These are phyloP conservation scores for Talaromyces liani DNA, from an alignment of 495 filamentous ascomycete genomes.

Conservation along the genomic window DNA sequence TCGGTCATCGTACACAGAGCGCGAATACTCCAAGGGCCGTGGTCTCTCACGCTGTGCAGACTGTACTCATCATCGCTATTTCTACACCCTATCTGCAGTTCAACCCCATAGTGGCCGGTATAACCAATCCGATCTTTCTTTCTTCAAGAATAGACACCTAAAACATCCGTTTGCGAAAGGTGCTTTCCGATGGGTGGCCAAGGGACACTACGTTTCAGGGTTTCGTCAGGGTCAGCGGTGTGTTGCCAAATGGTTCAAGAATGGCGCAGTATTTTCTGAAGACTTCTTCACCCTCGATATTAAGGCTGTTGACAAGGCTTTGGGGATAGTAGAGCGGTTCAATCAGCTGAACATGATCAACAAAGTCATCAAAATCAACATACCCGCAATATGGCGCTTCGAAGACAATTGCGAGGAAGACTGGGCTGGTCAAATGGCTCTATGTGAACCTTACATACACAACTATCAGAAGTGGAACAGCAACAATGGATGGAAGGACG, in stretches of 20 bases:
- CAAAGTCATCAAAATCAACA: conserved; percentile 1
- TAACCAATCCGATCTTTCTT: neutral
- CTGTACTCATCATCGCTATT: neutral
- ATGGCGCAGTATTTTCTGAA: neutral
- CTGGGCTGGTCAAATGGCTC: neutral
- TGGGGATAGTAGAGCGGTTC: neutral
- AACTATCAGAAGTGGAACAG: neutral
- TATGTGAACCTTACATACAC: neutral
- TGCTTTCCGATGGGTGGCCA: neutral
- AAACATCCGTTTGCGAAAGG: neutral
- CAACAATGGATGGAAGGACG: neutral
- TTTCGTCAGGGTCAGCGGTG: neutral
- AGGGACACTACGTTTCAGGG: neutral
- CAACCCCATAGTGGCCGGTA: neutral
- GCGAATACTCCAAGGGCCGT: neutral
- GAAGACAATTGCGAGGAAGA: neutral
- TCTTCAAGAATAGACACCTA: neutral
- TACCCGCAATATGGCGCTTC: neutral
- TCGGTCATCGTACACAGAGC: neutral
- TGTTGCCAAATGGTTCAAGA: neutral
- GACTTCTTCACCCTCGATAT: neutral
- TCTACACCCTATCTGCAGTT: neutral
- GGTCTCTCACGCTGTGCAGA: neutral
- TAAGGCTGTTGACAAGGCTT: neutral
- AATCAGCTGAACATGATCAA: neutral